A percentile compares a stretch with the other conserved stretches of the same genome.
phyloP scores from a whole-genome alignment of 2,329 filamentous ascomycete species.

The Pestalotiopsis sp. region DNA sequence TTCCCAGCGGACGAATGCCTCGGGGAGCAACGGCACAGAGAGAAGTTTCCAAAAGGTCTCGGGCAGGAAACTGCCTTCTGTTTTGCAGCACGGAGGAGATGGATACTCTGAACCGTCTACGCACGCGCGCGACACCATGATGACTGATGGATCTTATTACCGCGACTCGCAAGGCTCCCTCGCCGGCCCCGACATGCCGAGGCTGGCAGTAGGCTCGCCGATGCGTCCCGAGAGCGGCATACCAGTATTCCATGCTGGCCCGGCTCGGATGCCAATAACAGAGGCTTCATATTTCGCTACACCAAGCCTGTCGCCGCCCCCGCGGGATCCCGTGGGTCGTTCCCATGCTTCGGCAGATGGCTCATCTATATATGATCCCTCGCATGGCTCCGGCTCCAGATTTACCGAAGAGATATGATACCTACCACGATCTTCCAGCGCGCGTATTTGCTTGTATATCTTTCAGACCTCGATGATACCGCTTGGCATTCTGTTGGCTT shows the following conservation, averaged over 20 bases:
- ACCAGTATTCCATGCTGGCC: conserved; percentile 65
- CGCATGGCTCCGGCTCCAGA: conserved; percentile 35
- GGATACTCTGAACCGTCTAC: conserved; percentile 55
- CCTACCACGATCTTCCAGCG: conserved; percentile 14
- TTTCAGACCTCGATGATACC: conserved; percentile 26
- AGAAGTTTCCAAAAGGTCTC: conserved; percentile 66
- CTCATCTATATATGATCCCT: conserved; percentile 24
- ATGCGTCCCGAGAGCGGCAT: conserved; percentile 64
- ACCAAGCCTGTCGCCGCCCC: conserved; percentile 28
- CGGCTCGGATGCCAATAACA: conserved; percentile 62
- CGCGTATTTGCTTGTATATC: conserved; percentile 18
- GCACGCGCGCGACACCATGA: conserved; percentile 37
- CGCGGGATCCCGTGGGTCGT: conserved; percentile 38
- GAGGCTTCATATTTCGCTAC: conserved; percentile 51
- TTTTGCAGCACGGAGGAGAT: conserved; percentile 63
- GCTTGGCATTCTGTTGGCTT: conserved; percentile 23
- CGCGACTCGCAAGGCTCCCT: conserved; percentile 53
- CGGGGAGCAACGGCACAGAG: conserved; percentile 42
- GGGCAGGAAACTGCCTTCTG: conserved; percentile 65
- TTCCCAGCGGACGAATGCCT: conserved; percentile 30
- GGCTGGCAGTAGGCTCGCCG: conserved; percentile 55
- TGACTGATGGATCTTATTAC: conserved; percentile 55
- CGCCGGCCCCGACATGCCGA: conserved; percentile 32
- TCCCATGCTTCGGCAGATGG: conserved; percentile 37
- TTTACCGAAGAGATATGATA: conserved; percentile 44